Evolutionary conservation across 2,329 filamentous ascomycete genomes (phyloP).

Genomic region (Fusarium duplospermum): DNA sequence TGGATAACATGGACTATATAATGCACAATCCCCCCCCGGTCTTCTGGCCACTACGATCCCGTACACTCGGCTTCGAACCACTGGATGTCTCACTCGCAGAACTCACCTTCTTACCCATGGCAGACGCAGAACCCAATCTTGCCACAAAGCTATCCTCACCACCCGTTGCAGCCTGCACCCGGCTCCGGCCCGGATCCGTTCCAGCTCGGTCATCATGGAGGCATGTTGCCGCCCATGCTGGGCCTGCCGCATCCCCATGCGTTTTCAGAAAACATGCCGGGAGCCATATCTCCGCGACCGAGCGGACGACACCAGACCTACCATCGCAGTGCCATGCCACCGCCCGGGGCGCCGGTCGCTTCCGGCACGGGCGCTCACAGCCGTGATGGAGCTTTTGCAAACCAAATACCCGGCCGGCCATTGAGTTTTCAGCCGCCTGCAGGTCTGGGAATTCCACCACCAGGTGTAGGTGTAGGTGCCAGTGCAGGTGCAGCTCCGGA

Average conservation of each 20-base stretch:
- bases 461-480: neutral
- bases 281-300: constrained; percentile 25
- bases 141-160: constrained; percentile 37
- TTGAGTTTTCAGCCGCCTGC: constrained; percentile 32
- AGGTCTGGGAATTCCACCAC: constrained; percentile 23
- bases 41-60: constrained; percentile 43
- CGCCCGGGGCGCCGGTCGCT: constrained; percentile 9
- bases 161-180: constrained; percentile 25
- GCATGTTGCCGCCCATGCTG: constrained; percentile 40
- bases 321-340: constrained; percentile 24
- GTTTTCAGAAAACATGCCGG: constrained; percentile 26
- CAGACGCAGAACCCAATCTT: constrained; percentile 26
- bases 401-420: constrained; percentile 37
- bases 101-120: constrained; percentile 39
- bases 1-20: constrained; percentile 46
- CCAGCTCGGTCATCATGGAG: constrained; percentile 30
- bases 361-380: constrained; percentile 11
- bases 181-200: constrained; percentile 35
- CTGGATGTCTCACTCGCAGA: constrained; percentile 43
- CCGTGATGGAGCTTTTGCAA: constrained; percentile 35
- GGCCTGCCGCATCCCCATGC: constrained; percentile 26
- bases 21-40: constrained; percentile 37
- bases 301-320: constrained; percentile 23
- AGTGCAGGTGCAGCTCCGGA: constrained; percentile 21
- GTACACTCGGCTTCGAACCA: constrained; percentile 42